These are phyloP conservation scores for Tricladium varicosporioides DNA, from an alignment of 2,329 filamentous ascomycete species.

Conservation along the genomic window DNA sequence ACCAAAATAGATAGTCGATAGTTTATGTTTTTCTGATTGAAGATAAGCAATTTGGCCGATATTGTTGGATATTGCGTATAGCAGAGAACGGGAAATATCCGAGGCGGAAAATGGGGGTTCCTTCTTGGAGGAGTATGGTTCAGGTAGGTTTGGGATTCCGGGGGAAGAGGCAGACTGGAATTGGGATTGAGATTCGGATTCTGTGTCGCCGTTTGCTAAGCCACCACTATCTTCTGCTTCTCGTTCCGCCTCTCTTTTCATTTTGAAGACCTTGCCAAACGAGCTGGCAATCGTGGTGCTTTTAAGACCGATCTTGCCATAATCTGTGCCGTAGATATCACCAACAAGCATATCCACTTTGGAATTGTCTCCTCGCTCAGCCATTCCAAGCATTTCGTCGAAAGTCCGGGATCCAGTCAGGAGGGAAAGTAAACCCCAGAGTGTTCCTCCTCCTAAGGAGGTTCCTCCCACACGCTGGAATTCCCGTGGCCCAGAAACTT, in stretches of 20 bases:
- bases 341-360: conserved; percentile 96
- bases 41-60: conserved; percentile 97
- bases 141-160: background rate
- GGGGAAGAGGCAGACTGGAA: background rate
- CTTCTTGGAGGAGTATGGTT: conserved; percentile 8
- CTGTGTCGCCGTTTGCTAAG: conserved; percentile 26
- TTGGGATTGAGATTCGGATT: conserved; percentile 8
- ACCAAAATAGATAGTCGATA: conserved; percentile 95
- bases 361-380: conserved; percentile 86
- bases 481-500: conserved; percentile 84
- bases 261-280: conserved; percentile 94
- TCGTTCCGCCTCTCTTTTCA: conserved; percentile 80
- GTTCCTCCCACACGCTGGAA: conserved; percentile 93
- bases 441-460: conserved; percentile 91
- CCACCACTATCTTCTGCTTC: conserved; percentile 70
- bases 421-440: conserved; percentile 91
- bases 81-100: conserved; percentile 85
- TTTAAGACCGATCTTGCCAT: conserved; percentile 94
- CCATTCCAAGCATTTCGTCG: conserved; percentile 93
- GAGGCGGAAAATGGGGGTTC: conserved; percentile 64
- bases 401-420: conserved; percentile 94
- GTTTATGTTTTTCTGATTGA: conserved; percentile 90
- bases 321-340: conserved; percentile 95
- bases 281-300: conserved; percentile 93
- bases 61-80: conserved; percentile 97